Percentiles rank a stretch among this genome's conserved stretches.
Conservation (phyloP, 352 stramenopile species). For the Globisporangium canariense region DNA sequence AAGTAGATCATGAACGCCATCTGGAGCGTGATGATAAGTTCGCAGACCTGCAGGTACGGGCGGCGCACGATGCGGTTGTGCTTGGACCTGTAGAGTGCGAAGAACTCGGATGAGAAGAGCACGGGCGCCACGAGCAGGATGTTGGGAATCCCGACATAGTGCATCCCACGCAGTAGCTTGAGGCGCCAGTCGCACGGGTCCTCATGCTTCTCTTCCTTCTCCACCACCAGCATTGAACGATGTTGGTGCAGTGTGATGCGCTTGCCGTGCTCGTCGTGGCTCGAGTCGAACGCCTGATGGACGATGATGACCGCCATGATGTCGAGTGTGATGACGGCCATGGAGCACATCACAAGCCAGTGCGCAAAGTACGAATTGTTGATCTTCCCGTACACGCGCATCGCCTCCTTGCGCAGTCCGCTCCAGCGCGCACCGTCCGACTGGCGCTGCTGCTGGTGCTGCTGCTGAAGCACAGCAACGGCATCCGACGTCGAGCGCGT, state of each 20-base stretch:
- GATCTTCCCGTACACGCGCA: conserved; percentile 36
- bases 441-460: neutral
- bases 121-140: conserved; percentile 56
- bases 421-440: neutral
- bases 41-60: conserved; percentile 65
- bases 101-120: conserved; percentile 42
- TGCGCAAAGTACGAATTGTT: conserved; percentile 73
- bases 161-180: conserved; percentile 38
- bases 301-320: conserved; percentile 39
- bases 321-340: conserved; percentile 45
- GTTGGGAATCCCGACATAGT: conserved; percentile 48
- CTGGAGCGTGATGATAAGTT: conserved; percentile 54
- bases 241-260: neutral
- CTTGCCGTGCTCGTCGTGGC: conserved; percentile 14
- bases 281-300: conserved; percentile 21
- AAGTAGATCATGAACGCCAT: conserved; percentile 64
- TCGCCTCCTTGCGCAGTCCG: neutral
- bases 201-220: conserved; percentile 8
- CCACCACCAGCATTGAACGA: conserved; percentile 14
- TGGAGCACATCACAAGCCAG: conserved; percentile 60
- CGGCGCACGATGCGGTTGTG: conserved; percentile 60
- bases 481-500: conserved; percentile 10
- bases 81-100: conserved; percentile 48
- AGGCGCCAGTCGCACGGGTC: conserved; percentile 33
- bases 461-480: neutral